Evolutionary conservation across 352 stramenopile genomes (phyloP).

Genomic region (Globisporangium barbulae): DNA sequence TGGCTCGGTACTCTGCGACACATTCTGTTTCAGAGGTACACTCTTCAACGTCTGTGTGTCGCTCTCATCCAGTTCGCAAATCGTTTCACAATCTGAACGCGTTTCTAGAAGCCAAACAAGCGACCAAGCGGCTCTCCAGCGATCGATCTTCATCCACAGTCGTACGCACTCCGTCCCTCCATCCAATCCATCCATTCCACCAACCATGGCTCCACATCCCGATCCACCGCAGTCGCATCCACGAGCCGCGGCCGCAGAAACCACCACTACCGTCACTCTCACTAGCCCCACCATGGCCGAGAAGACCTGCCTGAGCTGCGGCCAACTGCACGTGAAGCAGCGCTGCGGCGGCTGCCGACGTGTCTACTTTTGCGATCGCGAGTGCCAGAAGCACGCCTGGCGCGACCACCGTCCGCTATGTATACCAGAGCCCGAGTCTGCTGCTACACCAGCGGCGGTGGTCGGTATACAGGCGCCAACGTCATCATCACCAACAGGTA

Average conservation of each 20-base stretch:
- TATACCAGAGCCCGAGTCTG: slow-evolving; percentile 11
- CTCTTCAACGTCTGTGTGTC: not conserved
- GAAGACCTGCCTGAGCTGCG: slow-evolving; percentile 41
- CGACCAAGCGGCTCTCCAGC: not conserved
- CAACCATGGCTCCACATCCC: slow-evolving; percentile 3
- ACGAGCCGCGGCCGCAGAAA: not conserved
- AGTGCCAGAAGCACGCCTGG: slow-evolving; percentile 73
- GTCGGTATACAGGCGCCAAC: not conserved
- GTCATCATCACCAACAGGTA: slow-evolving; percentile 7
- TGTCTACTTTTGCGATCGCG: slow-evolving; percentile 77
- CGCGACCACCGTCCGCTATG: slow-evolving; percentile 46
- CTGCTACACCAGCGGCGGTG: slow-evolving; percentile 6
- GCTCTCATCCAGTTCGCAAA: slow-evolving; percentile 2
- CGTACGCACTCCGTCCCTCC: not conserved
- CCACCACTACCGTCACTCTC: not conserved
- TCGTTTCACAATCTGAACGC: not conserved
- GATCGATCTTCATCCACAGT: not conserved
- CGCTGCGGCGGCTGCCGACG: slow-evolving; percentile 65
- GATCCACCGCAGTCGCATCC: slow-evolving; percentile 1
- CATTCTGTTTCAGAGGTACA: not conserved
- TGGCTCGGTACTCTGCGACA: not conserved
- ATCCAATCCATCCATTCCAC: not conserved
- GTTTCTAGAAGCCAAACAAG: slow-evolving; percentile 6
- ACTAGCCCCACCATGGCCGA: not conserved
- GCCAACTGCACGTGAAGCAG: slow-evolving; percentile 45